Conservation (phyloP, 176 grass and related monocot species). For the Poa annua region DNA sequence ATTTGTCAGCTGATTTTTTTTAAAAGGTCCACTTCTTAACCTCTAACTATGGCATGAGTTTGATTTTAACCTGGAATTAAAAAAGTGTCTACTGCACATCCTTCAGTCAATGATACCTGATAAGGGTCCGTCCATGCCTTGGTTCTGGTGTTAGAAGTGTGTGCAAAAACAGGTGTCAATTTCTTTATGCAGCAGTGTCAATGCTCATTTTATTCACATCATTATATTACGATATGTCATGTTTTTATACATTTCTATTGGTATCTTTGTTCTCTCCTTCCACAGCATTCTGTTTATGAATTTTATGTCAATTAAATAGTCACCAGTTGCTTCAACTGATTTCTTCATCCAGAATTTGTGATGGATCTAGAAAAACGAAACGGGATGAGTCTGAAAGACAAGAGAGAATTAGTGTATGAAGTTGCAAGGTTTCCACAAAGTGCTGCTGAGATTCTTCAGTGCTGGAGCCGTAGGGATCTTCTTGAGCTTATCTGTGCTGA, state of each 20-base stretch:
- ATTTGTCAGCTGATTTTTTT: not conserved
- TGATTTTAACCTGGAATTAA: not conserved
- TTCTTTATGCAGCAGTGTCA: not conserved
- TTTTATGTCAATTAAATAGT: constrained; percentile 14
- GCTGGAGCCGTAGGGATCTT: constrained; percentile 85
- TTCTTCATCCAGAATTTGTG: constrained; percentile 54
- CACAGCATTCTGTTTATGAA: constrained; percentile 5
- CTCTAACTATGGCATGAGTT: not conserved
- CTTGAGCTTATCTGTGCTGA: constrained; percentile 83
- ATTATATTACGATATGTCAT: not conserved
- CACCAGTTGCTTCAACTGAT: not conserved
- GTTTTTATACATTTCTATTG: not conserved
- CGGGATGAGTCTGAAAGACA: constrained; percentile 73
- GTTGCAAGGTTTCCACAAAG: constrained; percentile 64
- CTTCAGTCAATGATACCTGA: not conserved
- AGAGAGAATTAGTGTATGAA: constrained; percentile 80
- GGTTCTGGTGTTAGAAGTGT: not conserved
- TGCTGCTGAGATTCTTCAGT: constrained; percentile 84
- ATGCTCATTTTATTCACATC: not conserved
- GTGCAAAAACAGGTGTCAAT: constrained; percentile 16
- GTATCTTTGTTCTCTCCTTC: constrained; percentile 8
- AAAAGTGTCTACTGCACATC: not conserved
- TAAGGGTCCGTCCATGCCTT: not conserved
- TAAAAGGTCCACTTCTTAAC: not conserved
- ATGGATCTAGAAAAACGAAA: constrained; percentile 62